A percentile compares a stretch with the other conserved stretches of the same genome.
phyloP scores from a whole-genome alignment of 306 rosid genomes.

The Fagus sylvatica region DNA sequence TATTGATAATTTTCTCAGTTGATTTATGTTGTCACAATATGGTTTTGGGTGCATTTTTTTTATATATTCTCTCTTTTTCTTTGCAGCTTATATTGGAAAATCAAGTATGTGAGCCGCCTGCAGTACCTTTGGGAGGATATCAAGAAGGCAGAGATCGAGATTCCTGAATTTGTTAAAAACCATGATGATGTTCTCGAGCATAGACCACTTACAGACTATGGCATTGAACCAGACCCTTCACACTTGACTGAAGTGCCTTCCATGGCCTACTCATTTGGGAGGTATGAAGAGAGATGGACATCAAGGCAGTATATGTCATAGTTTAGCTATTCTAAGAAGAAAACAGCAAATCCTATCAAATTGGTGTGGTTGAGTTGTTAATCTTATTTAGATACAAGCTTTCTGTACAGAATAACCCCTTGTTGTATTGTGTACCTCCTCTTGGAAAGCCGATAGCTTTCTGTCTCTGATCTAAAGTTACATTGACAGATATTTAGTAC shows the following conservation, averaged over 20 bases:
- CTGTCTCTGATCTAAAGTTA: slow-evolving; percentile 9
- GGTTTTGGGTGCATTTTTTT: not conserved
- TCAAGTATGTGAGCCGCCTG: slow-evolving; percentile 81
- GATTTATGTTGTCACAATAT: not conserved
- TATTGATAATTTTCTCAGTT: not conserved
- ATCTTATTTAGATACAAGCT: not conserved
- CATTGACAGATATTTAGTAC: too few species aligned
- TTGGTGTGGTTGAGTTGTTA: not conserved
- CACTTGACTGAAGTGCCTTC: slow-evolving; percentile 61
- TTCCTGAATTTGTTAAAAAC: slow-evolving; percentile 79
- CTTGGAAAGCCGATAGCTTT: not conserved
- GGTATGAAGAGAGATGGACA: slow-evolving; percentile 73
- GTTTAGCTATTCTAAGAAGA: slow-evolving; percentile 11
- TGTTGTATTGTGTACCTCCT: slow-evolving; percentile 14
- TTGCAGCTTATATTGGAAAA: slow-evolving; percentile 87
- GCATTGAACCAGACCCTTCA: slow-evolving; percentile 84
- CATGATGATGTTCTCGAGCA: slow-evolving; percentile 83
- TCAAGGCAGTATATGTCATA: slow-evolving; percentile 54
- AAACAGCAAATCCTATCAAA: not conserved
- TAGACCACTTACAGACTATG: slow-evolving; percentile 93
- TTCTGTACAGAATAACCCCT: slow-evolving; percentile 42
- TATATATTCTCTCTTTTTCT: not conserved
- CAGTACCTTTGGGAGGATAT: slow-evolving; percentile 95
- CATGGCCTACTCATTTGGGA: slow-evolving; percentile 61
- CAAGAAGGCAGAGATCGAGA: slow-evolving; percentile 72